Conservation (phyloP, 768 basidiomycete species). For the Pilatotrama ljubarskyi region DNA sequence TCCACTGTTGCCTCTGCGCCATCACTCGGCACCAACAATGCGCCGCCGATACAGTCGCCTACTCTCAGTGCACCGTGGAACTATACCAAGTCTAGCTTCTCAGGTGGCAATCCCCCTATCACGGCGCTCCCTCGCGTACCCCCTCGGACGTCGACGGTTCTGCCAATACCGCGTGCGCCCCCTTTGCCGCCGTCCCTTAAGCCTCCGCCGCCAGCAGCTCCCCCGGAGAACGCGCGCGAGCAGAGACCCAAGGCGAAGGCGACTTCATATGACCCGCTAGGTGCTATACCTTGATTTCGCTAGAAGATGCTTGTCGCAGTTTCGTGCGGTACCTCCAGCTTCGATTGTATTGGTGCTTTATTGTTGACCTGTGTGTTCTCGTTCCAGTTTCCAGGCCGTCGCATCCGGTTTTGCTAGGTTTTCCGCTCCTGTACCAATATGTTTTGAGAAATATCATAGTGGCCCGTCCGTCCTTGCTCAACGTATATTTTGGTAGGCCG, state of each 20-base stretch:
- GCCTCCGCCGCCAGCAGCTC: constrained; percentile 9
- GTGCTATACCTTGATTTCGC: constrained; percentile 26
- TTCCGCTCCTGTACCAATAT: too few species aligned
- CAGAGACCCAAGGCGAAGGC: constrained; percentile 21
- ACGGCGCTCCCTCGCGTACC: constrained; percentile 53
- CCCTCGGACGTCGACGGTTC: constrained; percentile 31
- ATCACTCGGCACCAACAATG: constrained; percentile 9
- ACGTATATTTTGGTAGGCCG: too few species aligned
- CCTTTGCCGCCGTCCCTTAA: constrained; percentile 12
- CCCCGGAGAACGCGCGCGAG: constrained; percentile 17
- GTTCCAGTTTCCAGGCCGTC: too few species aligned
- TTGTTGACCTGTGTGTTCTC: too few species aligned
- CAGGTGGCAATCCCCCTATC: constrained; percentile 38
- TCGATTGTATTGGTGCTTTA: too few species aligned
- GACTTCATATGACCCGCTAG: constrained; percentile 29
- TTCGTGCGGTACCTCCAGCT: too few species aligned
- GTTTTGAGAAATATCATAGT: too few species aligned
- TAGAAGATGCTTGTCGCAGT: background rate
- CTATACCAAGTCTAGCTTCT: constrained; percentile 53
- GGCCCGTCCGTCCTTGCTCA: too few species aligned
- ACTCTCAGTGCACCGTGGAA: constrained; percentile 54
- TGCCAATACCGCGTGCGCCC: background rate
- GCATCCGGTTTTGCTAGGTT: too few species aligned
- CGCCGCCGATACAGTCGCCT: constrained; percentile 19
- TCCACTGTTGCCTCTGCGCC: constrained; percentile 20